Base-by-base conservation (phyloP, 306 rosid species). In the Lithocarpus polystachyus region DNA sequence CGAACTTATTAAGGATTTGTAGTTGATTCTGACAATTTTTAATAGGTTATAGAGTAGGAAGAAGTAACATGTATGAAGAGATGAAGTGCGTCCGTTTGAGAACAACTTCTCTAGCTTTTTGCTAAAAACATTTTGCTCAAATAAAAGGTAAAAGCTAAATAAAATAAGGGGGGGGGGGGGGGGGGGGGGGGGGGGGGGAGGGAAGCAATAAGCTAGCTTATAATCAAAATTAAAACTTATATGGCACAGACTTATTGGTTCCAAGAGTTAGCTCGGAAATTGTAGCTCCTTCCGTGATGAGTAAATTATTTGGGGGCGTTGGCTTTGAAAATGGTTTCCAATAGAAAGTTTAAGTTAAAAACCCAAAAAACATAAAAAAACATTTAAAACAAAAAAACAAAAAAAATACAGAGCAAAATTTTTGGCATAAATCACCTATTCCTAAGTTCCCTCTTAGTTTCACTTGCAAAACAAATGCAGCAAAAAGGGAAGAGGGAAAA, bases 1-100 rank as follows among this genome's bases (percentile, higher is more conserved):
- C 15, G 43, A 71, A 81, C 31, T 19, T 17, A 56, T 83, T 84
- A 79, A 92, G 95, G 91, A 90, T 61, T 67, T 73, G 67, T 72
- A 73, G 48, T 2, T 48, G 29, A 68, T 54, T 5, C 29, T 24
- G 29, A 55, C 37, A 74, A 43, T 29, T 74, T 4, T 40, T 35
- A 28, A 43, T 6, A 29, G 4, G 45, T 33, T 10, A 2, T 14
- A 31, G 23, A 22, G 20, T 23, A 60, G 15, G 53, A 57, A 45
- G 8, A 5, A 12, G 26, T 12, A 73, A 29, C 2, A 12, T 3
- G 15, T 22, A 48, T 12, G 53, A 48, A 48, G 65, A 59, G 70
- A 28, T 64, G 31, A 64, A 64, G 31, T 1, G 12, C 1, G 12
- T 8, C 45, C 1, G 0, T 40, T 2, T 40, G 45, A 40, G 11